Evolutionary conservation across 352 stramenopile species (phyloP), one percentile per base, ranked within the genome.

Genomic region (Phytophthora tubulina): DNA sequence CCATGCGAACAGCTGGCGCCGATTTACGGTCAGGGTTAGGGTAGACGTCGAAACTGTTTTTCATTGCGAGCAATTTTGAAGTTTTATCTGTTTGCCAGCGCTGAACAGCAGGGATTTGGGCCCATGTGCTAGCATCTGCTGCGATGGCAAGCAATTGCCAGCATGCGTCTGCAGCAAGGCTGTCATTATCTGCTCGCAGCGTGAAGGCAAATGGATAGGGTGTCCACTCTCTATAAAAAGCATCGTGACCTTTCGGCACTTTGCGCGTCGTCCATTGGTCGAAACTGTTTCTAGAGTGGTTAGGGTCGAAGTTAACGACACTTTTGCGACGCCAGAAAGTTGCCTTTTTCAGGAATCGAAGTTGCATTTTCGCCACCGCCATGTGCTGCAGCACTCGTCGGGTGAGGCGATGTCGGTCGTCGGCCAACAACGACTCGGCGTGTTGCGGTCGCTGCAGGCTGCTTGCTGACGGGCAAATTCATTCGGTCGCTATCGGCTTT

Each of bases 1-100:
- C 69, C 75, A 52, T 51, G 14, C 39, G 15, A 46, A 35, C 72
- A 74, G 60, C 48, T 71, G 67, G 64, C 35, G 44, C 8, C 50
- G 42, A 56, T 42, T 73, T 49, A 68, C 38, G 48, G 68, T 36
- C 39, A 62, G 50, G 58, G 49, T 4, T 73, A 69, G 58, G 50
- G 15, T n/a, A n/a, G 41, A 14, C 27, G 35, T 17, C 41, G 21
- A 71, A 67, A 71, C 60, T 42, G 51, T 52, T 55, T 63, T 70
- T 65, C 55, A 11, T 38, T 39, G n/a, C 8, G 15, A 42, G 41
- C 13, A 27, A n/a, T 46, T 46, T 46, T 46, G 41, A 46, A n/a
- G 4, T 39, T 6, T 27, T 41, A 4, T 21, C 14, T 42, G 41
- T 63, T 53, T 53, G 15, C 39, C 39, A 63, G 21, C 3, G 21